Conservation (phyloP, 192 early-diverging fungal species). For the Mortierella hygrophila region DNA sequence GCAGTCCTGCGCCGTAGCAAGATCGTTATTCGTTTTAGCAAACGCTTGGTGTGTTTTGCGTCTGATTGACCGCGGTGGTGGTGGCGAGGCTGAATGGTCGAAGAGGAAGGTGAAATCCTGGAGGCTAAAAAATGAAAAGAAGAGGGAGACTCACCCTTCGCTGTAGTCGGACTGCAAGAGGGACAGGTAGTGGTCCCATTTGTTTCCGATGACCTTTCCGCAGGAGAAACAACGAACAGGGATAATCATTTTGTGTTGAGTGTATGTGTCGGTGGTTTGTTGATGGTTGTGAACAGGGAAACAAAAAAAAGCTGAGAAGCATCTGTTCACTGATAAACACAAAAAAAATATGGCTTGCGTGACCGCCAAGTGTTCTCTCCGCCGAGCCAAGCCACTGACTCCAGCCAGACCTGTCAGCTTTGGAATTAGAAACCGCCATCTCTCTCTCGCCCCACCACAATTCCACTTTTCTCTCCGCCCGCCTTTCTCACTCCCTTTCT, state of each 20-base stretch:
- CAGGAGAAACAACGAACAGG: slow-evolving; percentile 99
- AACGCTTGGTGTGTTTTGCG: not conserved
- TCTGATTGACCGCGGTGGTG: not conserved
- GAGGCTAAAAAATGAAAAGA: not conserved
- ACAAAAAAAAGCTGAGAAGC: slow-evolving; percentile 19
- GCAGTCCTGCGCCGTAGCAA: not conserved
- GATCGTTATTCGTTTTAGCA: not conserved
- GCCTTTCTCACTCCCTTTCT: no score
- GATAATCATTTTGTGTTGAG: slow-evolving; percentile 87
- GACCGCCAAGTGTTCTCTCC: not conserved
- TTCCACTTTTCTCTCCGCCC: not conserved
- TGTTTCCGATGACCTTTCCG: slow-evolving; percentile 98
- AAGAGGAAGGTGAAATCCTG: not conserved
- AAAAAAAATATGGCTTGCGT: not conserved
- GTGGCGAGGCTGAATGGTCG: not conserved
- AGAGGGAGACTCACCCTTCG: slow-evolving; percentile 71
- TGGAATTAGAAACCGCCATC: not conserved
- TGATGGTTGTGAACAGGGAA: not conserved
- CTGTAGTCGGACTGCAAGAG: slow-evolving; percentile 82
- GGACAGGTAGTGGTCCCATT: slow-evolving; percentile 93
- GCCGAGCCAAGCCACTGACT: not conserved
- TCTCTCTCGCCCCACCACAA: not conserved
- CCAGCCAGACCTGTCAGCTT: not conserved
- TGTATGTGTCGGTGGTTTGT: not conserved
- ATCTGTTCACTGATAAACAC: not conserved